Evolutionary conservation across 768 basidiomycete genomes (phyloP).

Genomic region (Cantharellus cinnabarinus): DNA sequence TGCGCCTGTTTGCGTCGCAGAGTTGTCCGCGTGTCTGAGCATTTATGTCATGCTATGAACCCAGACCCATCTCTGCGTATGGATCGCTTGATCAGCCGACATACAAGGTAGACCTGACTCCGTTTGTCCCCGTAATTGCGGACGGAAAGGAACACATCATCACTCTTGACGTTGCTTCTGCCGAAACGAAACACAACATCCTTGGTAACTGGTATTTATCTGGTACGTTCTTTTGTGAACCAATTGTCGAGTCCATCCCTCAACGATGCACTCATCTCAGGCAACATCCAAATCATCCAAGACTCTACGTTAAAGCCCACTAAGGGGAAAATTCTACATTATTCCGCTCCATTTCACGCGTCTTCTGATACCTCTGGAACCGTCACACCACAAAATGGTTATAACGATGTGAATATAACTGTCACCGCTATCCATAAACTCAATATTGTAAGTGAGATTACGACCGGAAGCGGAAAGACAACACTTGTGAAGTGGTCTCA

Average conservation of each 20-base stretch:
- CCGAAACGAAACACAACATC: conserved; percentile 42
- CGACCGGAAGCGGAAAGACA: conserved; percentile 36
- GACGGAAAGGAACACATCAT: conserved; percentile 52
- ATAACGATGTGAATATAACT: conserved; percentile 35
- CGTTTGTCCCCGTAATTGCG: conserved; percentile 48
- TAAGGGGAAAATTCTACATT: conserved; percentile 42
- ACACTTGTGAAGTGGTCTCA: conserved; percentile 44
- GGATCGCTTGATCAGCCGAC: conserved; percentile 60
- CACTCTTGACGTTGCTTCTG: conserved; percentile 52
- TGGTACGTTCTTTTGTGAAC: no score
- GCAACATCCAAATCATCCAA: conserved; percentile 35
- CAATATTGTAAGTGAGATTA: conserved; percentile 38
- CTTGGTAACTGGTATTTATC: conserved; percentile 40
- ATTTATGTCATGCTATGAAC: not conserved
- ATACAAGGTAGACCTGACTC: conserved; percentile 58
- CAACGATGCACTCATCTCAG: conserved; percentile 11
- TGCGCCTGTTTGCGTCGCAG: not conserved
- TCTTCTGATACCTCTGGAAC: conserved; percentile 19
- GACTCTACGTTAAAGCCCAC: conserved; percentile 44
- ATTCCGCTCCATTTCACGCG: conserved; percentile 39
- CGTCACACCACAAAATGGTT: conserved; percentile 10
- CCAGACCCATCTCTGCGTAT: conserved; percentile 52
- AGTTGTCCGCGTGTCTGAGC: not conserved
- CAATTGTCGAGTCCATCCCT: not conserved
- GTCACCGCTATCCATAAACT: conserved; percentile 39